Base-by-base conservation (phyloP, 140 eudicot species). In the Stevia rebaudiana region DNA sequence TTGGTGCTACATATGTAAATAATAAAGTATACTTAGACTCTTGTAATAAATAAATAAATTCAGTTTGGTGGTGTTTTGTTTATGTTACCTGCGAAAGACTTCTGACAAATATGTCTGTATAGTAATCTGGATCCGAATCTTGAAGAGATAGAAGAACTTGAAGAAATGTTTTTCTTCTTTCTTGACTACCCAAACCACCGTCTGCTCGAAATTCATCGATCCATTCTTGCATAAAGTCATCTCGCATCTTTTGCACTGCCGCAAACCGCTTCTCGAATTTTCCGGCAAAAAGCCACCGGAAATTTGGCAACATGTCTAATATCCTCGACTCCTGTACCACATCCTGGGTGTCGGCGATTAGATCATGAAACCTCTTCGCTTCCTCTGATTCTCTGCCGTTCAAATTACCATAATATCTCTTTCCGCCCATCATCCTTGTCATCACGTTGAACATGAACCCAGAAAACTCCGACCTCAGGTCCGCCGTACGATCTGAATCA, bases 361-460 rank as follows among this genome's bases (percentile, higher is more conserved):
- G n/a, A 39, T 70, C 77, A 1, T 60, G 44, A 56, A 79, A 76
- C 18, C 72, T 37, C 49, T 58, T 65, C 8, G 72, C 75, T 17
- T 70, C 75, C 16, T 51, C 84, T 3, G 12, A n/a, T 11, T 74
- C 37, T 10, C 67, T 72, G 41, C 42, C 50, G 2, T n/a, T n/a
- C n/a, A n/a, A n/a, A n/a, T n/a, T n/a, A n/a, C 81, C 81, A 13
- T 57, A 75, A 41, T 49, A 75, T 5, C 63, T 68, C 50, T 79
- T 79, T n/a, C 84, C 81, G 3, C 81, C 81, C 25, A 79, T 52
- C 78, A 79, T 79, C 42, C 72, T 70, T 19, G 79, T 70, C 51
- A 71, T 71, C 21, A 59, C 58, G 22, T 70, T 75, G 41, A 79
- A 75, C 42, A 70, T 51, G 0, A 79, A 39, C 0, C 30, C 59